These are phyloP conservation scores for Pleurotus citrinopileatus DNA, from an alignment of 768 basidiomycete species.

Conservation along the genomic window DNA sequence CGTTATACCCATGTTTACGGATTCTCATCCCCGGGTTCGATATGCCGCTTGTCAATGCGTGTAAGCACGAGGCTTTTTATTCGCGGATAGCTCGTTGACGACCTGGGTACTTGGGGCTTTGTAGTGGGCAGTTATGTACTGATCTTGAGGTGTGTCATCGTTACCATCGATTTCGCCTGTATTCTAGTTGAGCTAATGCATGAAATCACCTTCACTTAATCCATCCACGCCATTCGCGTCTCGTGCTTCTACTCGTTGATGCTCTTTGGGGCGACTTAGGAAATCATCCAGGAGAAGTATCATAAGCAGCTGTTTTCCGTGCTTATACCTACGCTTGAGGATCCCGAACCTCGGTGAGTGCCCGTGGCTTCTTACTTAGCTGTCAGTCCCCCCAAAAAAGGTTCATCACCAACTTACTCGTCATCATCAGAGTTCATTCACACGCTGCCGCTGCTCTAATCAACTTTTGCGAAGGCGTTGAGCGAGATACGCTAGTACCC, in stretches of 20 bases:
- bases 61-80: too few relatives aligned
- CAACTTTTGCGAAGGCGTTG: slow-evolving; percentile 89
- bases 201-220: too few relatives aligned
- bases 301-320: slow-evolving; percentile 67
- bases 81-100: too few relatives aligned
- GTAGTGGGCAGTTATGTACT: slow-evolving; percentile 84
- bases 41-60: slow-evolving; percentile 85
- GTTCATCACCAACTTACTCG: neutral
- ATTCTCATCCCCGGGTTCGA: slow-evolving; percentile 74
- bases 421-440: slow-evolving; percentile 69
- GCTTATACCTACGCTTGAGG: slow-evolving; percentile 71
- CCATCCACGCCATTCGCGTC: neutral
- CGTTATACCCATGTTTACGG: slow-evolving; percentile 74
- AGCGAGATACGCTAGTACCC: slow-evolving; percentile 65
- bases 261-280: slow-evolving; percentile 32
- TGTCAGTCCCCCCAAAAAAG: too few relatives aligned
- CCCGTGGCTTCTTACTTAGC: too few relatives aligned
- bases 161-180: neutral
- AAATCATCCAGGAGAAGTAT: slow-evolving; percentile 71
- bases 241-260: neutral
- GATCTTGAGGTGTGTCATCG: slow-evolving; percentile 66
- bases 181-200: neutral
- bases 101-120: too few relatives aligned
- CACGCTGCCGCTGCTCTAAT: slow-evolving; percentile 87
- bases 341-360: slow-evolving; percentile 66